Evolutionary conservation across 768 basidiomycete genomes (phyloP).

Genomic region (Antrodiella citrinella): DNA sequence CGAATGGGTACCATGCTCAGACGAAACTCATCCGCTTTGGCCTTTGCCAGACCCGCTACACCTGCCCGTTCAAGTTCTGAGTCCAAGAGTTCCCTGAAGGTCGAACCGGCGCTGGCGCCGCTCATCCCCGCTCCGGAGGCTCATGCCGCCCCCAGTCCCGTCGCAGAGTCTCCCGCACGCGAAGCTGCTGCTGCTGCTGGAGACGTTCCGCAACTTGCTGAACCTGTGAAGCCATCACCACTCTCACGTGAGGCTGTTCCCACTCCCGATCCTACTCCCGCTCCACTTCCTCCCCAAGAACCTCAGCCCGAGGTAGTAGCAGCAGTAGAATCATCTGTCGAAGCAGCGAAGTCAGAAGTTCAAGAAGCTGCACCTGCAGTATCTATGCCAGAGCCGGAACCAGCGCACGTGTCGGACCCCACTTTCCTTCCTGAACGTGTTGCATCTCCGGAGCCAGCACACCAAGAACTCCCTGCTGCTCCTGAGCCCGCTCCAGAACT

Average conservation of each 20-base stretch:
- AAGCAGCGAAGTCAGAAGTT: no score
- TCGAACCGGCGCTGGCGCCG: conserved; percentile 26
- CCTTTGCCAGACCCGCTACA: conserved; percentile 20
- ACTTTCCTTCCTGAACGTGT: not conserved
- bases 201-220: conserved; percentile 4
- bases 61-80: conserved; percentile 12
- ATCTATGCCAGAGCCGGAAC: no score
- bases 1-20: conserved; percentile 56
- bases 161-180: conserved; percentile 60
- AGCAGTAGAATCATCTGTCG: no score
- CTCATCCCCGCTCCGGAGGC: conserved; percentile 14
- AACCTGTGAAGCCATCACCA: conserved; percentile 17
- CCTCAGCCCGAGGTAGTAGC: no score
- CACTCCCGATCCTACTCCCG: conserved; percentile 1
- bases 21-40: conserved; percentile 50
- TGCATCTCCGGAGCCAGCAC: conserved; percentile 1
- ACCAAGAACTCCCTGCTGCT: not conserved
- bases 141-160: conserved; percentile 45
- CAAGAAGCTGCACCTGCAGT: no score
- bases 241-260: conserved; percentile 10
- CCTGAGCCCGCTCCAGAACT: not conserved
- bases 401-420: not conserved
- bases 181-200: conserved; percentile 28
- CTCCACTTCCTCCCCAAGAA: not conserved
- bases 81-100: conserved; percentile 21